Evolutionary conservation across 345 rosid species (phyloP), one percentile per base, ranked within the genome.

Genomic region (Reutealis trisperma): DNA sequence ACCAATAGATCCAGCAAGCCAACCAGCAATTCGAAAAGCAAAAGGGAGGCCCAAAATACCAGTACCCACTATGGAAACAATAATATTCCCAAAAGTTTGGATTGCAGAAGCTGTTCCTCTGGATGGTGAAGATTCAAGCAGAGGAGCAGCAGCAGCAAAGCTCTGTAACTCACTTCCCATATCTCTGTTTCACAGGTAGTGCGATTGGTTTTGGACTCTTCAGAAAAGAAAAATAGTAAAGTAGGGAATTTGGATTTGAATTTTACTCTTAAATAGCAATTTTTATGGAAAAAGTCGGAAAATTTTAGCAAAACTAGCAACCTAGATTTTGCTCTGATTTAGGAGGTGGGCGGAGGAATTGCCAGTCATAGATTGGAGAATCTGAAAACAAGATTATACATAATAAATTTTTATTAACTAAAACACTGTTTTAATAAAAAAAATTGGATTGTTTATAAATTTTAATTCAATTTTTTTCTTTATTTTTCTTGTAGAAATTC

Each of bases 31-130:
- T 5, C 85, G 86, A n/a, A 95, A 93, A 57, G 99, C 94, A 73
- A 85, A 95, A 71, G 98, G 98, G 57, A 93, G 92, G 8, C 99
- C 98, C 42, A 95, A 86, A 82, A 95, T 85, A 1, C 99, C 99
- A 8, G 99, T 93, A 19, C 99, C 99, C 25, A 95, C 97, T 12
- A 93, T 85, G 25, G 99, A 95, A 16, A 95, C 99, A 47, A 95
- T 65, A 55, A 93, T 93, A 79, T 95, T 95, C 60, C 99, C 99
- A 2, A 95, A 77, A 2, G 99, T 92, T 79, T 95, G 94, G 64
- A 86, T n/a, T 63, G 85, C 71, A 8, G 99, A 77, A 32, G 98
- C 93, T 54, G 91, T 78, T 25, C 94, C 93, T 14, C 59, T 55
- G 11, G 25, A 5, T 41, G 32, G 14, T 2, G 59, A 67, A 34